A percentile compares a stretch with the other conserved stretches of the same genome.
phyloP scores from a whole-genome alignment of 164 flowering plant genomes.

The Berberis vulgaris region DNA sequence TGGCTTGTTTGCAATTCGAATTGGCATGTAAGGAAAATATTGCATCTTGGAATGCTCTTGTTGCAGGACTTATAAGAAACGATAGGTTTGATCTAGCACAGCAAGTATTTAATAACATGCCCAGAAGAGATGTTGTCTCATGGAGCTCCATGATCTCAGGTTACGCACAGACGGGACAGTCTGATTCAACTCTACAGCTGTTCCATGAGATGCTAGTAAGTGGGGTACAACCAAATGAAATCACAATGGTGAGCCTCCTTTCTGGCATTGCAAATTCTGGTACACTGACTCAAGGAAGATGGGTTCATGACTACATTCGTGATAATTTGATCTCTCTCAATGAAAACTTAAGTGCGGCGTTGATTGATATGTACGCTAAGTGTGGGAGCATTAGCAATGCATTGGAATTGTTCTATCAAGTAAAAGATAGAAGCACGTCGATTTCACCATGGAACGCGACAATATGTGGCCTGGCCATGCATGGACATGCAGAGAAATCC shows the following conservation, averaged over 20 bases:
- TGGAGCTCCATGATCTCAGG: conserved; percentile 88
- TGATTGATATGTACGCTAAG: conserved; percentile 91
- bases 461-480: conserved; percentile 78
- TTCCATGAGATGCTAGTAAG: conserved; percentile 54
- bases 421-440: conserved; percentile 23
- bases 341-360: conserved; percentile 69
- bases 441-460: conserved; percentile 93
- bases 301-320: conserved; percentile 53
- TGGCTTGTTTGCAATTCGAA: conserved; percentile 66
- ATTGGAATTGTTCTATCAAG: conserved; percentile 44
- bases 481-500: conserved; percentile 64
- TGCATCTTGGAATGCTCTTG: conserved; percentile 72
- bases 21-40: conserved; percentile 30
- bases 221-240: conserved; percentile 56
- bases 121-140: conserved; percentile 67
- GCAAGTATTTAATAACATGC: conserved; percentile 48
- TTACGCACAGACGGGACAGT: conserved; percentile 48
- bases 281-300: conserved; percentile 41
- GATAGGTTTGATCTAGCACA: conserved; percentile 61
- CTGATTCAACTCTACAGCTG: conserved; percentile 42
- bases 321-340: conserved; percentile 46
- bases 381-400: conserved; percentile 63
- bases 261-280: conserved; percentile 75
- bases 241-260: conserved; percentile 83
- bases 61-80: conserved; percentile 62